These are phyloP conservation scores for Fusarium protoensiforme DNA, from an alignment of 2,329 filamentous ascomycete species.

Conservation along the genomic window DNA sequence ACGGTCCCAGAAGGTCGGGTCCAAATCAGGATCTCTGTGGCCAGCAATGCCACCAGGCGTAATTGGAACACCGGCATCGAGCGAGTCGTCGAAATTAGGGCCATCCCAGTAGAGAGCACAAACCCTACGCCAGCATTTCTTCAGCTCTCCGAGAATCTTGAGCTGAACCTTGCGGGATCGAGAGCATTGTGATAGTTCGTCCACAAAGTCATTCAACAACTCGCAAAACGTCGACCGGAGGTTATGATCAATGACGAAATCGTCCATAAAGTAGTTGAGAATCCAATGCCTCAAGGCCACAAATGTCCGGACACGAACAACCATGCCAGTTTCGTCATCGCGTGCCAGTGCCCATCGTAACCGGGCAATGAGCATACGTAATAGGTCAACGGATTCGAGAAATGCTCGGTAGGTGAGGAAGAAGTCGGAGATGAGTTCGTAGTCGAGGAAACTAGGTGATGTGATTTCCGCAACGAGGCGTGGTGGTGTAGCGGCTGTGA, in stretches of 20 bases:
- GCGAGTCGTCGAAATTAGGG: conserved; percentile 71
- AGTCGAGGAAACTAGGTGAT: conserved; percentile 94
- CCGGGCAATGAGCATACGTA: conserved; percentile 86
- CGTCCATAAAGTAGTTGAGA: conserved; percentile 95
- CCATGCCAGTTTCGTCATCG: conserved; percentile 84
- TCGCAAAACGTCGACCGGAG: conserved; percentile 84
- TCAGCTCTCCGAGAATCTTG: conserved; percentile 92
- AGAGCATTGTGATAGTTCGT: conserved; percentile 61
- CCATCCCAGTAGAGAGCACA: conserved; percentile 92
- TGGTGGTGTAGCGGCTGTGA: conserved; percentile 89
- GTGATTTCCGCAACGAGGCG: conserved; percentile 96
- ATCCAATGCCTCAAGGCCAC: conserved; percentile 98
- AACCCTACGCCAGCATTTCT: conserved; percentile 95
- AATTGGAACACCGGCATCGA: conserved; percentile 74
- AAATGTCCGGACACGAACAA: conserved; percentile 96
- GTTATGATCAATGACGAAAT: conserved; percentile 82
- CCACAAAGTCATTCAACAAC: conserved; percentile 76
- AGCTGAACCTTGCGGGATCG: conserved; percentile 66
- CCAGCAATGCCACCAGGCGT: conserved; percentile 79
- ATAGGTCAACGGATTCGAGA: conserved; percentile 78
- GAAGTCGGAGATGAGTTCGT: conserved; percentile 96
- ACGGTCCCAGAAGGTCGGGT: conserved; percentile 65
- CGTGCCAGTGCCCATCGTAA: conserved; percentile 87
- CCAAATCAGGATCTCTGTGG: conserved; percentile 64
- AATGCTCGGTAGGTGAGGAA: conserved; percentile 96